Conservation (phyloP, 139 green algal genomes). For the Chlorella sp. region DNA sequence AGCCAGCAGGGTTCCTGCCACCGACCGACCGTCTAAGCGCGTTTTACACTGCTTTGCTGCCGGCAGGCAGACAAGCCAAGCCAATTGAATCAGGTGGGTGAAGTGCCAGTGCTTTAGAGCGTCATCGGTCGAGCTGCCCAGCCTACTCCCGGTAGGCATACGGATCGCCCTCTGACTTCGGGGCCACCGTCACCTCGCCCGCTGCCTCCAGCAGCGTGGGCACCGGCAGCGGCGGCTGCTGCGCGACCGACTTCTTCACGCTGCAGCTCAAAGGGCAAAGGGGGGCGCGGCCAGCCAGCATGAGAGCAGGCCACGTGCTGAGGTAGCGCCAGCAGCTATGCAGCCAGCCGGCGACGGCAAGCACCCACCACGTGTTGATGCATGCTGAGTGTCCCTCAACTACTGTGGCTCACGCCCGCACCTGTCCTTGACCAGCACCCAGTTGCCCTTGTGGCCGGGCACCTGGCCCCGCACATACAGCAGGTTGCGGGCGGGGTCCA, state of each 20-base stretch:
- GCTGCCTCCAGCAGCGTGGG: conserved; percentile 14
- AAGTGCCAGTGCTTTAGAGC: not conserved
- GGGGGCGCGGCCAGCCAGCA: too few relatives aligned
- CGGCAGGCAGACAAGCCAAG: too few relatives aligned
- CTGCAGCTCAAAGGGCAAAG: conserved; percentile 1
- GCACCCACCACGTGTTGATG: too few relatives aligned
- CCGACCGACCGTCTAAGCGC: too few relatives aligned
- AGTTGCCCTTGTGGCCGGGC: conserved; percentile 84
- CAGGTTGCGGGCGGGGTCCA: conserved; percentile 93
- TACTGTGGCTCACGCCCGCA: too few relatives aligned
- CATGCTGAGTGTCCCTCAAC: too few relatives aligned
- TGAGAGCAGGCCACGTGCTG: too few relatives aligned
- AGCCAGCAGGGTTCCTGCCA: too few relatives aligned
- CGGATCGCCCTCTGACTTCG: conserved; percentile 18
- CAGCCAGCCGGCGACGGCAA: too few relatives aligned
- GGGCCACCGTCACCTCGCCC: conserved; percentile 27
- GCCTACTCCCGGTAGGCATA: conserved; percentile 35
- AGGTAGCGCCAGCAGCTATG: too few relatives aligned
- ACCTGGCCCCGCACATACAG: conserved; percentile 95
- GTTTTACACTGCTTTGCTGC: too few relatives aligned
- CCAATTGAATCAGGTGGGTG: too few relatives aligned
- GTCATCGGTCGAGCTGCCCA: not conserved
- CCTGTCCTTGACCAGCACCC: conserved; percentile 81
- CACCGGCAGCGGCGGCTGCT: conserved; percentile 53
- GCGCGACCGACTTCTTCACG: conserved; percentile 38